These are phyloP conservation scores for Calvatia gigantea DNA, from an alignment of 768 basidiomycete genomes.

Conservation along the genomic window DNA sequence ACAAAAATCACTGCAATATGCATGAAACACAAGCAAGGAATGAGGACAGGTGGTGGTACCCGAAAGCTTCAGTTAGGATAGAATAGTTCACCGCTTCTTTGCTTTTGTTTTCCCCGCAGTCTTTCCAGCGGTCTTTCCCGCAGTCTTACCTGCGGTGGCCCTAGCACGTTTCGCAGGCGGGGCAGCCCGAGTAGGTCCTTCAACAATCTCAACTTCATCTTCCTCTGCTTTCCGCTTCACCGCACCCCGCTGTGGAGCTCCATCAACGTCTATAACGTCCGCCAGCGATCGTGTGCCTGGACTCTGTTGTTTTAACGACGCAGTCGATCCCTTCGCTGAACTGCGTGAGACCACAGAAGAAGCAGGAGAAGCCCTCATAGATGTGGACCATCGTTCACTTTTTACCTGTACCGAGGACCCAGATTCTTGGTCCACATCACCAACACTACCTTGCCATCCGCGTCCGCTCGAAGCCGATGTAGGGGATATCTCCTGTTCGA, in stretches of 20 bases:
- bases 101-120: slow-evolving; percentile 29
- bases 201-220: slow-evolving; percentile 50
- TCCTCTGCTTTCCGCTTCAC: slow-evolving; percentile 50
- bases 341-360: slow-evolving; percentile 40
- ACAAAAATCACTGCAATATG: no score
- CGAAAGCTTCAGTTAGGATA: neutral
- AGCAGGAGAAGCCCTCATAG: slow-evolving; percentile 35
- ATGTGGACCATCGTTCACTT: slow-evolving; percentile 16
- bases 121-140: slow-evolving; percentile 13
- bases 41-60: neutral
- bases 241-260: slow-evolving; percentile 21
- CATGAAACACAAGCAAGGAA: neutral
- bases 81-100: slow-evolving; percentile 16
- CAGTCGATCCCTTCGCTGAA: slow-evolving; percentile 45
- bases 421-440: slow-evolving; percentile 20
- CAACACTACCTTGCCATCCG: slow-evolving; percentile 12
- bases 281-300: slow-evolving; percentile 40
- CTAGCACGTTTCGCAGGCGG: slow-evolving; percentile 29
- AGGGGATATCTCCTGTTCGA: slow-evolving; percentile 28
- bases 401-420: slow-evolving; percentile 11
- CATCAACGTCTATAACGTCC: slow-evolving; percentile 42
- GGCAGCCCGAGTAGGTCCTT: slow-evolving; percentile 32
- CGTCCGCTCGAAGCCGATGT: slow-evolving; percentile 20
- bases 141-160: slow-evolving; percentile 20
- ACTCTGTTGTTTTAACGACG: slow-evolving; percentile 47